Evolutionary conservation across 2,329 filamentous ascomycete species (phyloP), one percentile per base, ranked within the genome.

Genomic region (Aspergillus sclerotialis): DNA sequence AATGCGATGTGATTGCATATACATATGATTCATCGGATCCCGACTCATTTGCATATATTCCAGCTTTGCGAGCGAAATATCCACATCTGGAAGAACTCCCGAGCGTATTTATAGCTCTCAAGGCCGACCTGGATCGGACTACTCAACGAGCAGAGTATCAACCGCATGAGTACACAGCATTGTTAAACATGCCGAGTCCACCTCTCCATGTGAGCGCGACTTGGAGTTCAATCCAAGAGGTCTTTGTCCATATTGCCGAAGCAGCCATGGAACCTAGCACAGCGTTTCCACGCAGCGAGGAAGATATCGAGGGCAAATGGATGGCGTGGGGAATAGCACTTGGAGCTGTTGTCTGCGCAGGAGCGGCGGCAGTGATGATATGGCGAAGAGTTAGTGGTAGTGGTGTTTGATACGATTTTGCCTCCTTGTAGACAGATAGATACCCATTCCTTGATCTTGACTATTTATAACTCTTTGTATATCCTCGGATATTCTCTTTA

Each of bases 11-110:
- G 15, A 75, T 98, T 29, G 94, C 90, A 63, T 96, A 94, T 63
- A 82, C 87, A 1, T 98, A 96, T 64, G 92, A 98, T 65, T 96
- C 90, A 2, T 93, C 88, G 1, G 89, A 98, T 42, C 90, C 92
- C 0, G 89, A 96, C 60, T 94, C 87, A 4, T 98, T 98, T 60
- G 80, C 84, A 1, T 89, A 96, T 54, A 87, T 98, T 34, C 84
- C 90, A 24, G 76, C 84, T 12, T 70, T 95, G 31, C 80, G 89
- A 28, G 74, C 77, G 36, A 84, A 81, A 50, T 84, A 90, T 47
- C 80, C 87, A 0, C 82, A 92, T 36, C 74, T 98, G 2, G 84
- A 94, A 56, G 80, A 86, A n/a, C 68, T 98, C 17, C 92, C 92
- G 0, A 82, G 86, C 7, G 82, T 98, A 6, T 98, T 94, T 57